Evolutionary conservation across 768 basidiomycete genomes (phyloP).

Genomic region (Pilatotrama ljubarskyi): DNA sequence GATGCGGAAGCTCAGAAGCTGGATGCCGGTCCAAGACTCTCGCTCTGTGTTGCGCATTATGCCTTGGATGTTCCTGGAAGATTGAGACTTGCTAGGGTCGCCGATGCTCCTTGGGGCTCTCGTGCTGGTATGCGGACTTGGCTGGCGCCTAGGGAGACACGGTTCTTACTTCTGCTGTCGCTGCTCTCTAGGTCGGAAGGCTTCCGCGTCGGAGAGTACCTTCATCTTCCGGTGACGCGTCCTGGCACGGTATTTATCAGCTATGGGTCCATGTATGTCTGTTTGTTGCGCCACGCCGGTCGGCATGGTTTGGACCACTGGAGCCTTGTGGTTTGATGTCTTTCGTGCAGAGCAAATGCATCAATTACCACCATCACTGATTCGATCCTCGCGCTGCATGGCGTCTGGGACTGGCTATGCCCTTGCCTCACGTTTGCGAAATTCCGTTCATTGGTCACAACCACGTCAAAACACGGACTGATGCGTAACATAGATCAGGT

Average conservation of each 20-base stretch:
- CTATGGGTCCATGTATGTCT: constrained; percentile 6
- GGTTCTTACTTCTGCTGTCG: background rate
- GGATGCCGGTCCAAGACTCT: constrained; percentile 4
- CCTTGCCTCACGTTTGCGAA: too few species aligned
- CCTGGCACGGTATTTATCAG: background rate
- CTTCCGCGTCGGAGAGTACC: background rate
- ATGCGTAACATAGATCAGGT: too few species aligned
- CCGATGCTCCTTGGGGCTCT: background rate
- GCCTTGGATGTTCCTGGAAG: constrained; percentile 1
- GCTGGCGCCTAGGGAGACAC: background rate
- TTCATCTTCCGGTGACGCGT: background rate
- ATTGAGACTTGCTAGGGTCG: background rate
- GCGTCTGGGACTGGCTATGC: background rate
- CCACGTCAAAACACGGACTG: too few species aligned
- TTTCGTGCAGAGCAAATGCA: background rate
- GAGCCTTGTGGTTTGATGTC: constrained; percentile 3
- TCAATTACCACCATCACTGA: background rate
- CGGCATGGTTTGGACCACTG: background rate
- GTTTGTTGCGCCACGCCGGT: background rate
- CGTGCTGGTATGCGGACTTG: constrained; percentile 1
- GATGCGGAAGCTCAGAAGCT: background rate
- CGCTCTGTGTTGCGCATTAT: constrained; percentile 1
- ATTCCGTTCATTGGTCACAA: too few species aligned
- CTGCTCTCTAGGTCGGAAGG: background rate
- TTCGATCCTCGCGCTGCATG: background rate